phyloP scores from a whole-genome alignment of 805 yeast species.

The Kazachstania viticola region DNA sequence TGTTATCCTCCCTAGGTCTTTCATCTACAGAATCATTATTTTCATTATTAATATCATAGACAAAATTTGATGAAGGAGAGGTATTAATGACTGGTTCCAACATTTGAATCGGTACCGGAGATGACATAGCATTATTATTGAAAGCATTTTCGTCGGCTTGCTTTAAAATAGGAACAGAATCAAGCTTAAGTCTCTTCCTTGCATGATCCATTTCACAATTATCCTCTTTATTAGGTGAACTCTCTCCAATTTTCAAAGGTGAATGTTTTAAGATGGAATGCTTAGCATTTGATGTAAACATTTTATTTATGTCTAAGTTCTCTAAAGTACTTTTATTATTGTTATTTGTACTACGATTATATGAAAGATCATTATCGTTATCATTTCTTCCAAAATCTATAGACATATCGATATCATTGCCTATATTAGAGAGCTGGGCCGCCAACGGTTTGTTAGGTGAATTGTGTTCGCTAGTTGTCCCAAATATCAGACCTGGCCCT shows the following conservation, averaged over 20 bases:
- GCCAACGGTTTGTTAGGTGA: too few relatives aligned
- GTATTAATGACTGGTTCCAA: slow-evolving; percentile 5
- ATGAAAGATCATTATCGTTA: slow-evolving; percentile 2
- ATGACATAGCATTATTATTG: slow-evolving; percentile 2
- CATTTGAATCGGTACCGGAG: slow-evolving; percentile 24
- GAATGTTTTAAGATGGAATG: slow-evolving; percentile 10
- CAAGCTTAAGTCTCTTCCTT: slow-evolving; percentile 12
- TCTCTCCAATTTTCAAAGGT: slow-evolving; percentile 13
- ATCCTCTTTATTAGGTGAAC: slow-evolving; percentile 9
- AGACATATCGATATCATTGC: too few relatives aligned
- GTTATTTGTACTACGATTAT: slow-evolving; percentile 1
- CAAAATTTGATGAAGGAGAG: slow-evolving; percentile 1
- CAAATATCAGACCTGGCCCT: too few relatives aligned
- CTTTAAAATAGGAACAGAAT: slow-evolving; percentile 11
- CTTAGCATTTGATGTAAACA: slow-evolving; percentile 5
- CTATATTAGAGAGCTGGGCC: too few relatives aligned
- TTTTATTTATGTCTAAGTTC: slow-evolving; percentile 13
- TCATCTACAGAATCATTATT: background rate
- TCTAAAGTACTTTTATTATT: slow-evolving; percentile 7
- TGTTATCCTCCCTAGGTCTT: background rate
- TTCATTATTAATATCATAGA: too few relatives aligned
- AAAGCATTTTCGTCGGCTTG: slow-evolving; percentile 2
- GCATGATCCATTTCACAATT: slow-evolving; percentile 4
- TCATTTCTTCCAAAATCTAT: slow-evolving; percentile 7
- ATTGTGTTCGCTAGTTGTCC: too few relatives aligned